Percentiles rank a stretch among this genome's conserved stretches.
Conservation (phyloP, 202 grass and related monocot species). For the Bolboschoenoplectus hybrid region DNA sequence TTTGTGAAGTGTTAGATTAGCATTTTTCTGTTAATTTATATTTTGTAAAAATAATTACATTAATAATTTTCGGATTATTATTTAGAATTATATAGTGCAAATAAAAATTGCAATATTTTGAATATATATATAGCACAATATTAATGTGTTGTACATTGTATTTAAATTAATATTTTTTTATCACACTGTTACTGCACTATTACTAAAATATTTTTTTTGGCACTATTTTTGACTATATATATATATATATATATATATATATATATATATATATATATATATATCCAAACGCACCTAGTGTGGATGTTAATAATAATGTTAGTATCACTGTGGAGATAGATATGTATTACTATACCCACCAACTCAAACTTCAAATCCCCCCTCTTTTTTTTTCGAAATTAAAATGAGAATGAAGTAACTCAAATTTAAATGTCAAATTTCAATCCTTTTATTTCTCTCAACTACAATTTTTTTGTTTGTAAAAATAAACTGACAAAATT, state of each 20-base stretch:
- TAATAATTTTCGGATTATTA: not conserved
- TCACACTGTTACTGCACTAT: not conserved
- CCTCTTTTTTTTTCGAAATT: too few species aligned
- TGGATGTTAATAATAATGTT: constrained; percentile 4
- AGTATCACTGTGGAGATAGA: not conserved
- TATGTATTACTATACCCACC: not conserved
- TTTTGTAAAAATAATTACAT: not conserved
- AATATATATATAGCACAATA: not conserved
- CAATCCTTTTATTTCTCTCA: not conserved
- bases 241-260: not conserved
- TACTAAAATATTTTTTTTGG: not conserved
- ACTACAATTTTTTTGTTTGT: not conserved
- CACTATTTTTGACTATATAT: not conserved
- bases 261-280: not conserved
- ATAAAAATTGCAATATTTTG: not conserved
- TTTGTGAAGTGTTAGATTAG: not conserved
- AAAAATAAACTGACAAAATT: not conserved
- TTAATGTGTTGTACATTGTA: not conserved
- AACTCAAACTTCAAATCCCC: too few species aligned
- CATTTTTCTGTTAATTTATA: not conserved
- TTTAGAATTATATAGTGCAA: not conserved
- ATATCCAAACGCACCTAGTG: not conserved
- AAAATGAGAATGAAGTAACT: too few species aligned
- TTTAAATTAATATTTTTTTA: not conserved
- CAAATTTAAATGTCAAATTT: not conserved